Evolutionary conservation across 257 asterid species (phyloP).

Genomic region (Petrea volubilis): DNA sequence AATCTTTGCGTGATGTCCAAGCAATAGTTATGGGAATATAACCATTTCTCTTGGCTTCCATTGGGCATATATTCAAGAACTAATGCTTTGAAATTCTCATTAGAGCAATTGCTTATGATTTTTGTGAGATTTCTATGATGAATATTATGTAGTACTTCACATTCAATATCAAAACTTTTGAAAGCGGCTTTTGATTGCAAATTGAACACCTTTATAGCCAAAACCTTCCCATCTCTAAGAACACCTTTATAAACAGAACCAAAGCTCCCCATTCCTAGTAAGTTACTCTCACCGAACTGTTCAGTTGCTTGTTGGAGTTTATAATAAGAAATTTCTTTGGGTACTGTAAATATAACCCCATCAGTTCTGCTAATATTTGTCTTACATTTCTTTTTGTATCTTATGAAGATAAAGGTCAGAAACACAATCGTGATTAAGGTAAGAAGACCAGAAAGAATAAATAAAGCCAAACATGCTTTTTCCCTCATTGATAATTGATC

Average conservation of each 20-base stretch:
- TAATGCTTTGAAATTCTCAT: too few species aligned
- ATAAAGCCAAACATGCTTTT: background rate
- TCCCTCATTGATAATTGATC: background rate
- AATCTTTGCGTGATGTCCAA: slow-evolving; percentile 22
- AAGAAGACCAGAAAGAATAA: slow-evolving; percentile 12
- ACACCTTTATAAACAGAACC: too few species aligned
- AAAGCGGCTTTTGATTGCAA: slow-evolving; percentile 24
- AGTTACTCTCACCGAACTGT: too few species aligned
- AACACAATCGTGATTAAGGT: too few species aligned
- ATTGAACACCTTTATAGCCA: slow-evolving; percentile 35
- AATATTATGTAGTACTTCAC: slow-evolving; percentile 31
- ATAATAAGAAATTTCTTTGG: slow-evolving; percentile 24
- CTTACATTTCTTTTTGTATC: background rate
- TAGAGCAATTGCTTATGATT: too few species aligned
- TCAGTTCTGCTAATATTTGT: background rate
- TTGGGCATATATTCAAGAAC: too few species aligned
- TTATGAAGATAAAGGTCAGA: too few species aligned
- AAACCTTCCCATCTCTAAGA: too few species aligned
- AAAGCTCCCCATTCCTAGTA: too few species aligned
- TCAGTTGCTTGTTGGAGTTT: slow-evolving; percentile 30
- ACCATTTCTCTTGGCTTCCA: slow-evolving; percentile 39
- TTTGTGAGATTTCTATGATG: slow-evolving; percentile 43
- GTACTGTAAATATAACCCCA: background rate
- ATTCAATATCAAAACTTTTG: slow-evolving; percentile 28
- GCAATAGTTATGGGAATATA: slow-evolving; percentile 19